Conservation (phyloP, 805 yeast species). For the Zygosaccharomyces gambellarensis region DNA sequence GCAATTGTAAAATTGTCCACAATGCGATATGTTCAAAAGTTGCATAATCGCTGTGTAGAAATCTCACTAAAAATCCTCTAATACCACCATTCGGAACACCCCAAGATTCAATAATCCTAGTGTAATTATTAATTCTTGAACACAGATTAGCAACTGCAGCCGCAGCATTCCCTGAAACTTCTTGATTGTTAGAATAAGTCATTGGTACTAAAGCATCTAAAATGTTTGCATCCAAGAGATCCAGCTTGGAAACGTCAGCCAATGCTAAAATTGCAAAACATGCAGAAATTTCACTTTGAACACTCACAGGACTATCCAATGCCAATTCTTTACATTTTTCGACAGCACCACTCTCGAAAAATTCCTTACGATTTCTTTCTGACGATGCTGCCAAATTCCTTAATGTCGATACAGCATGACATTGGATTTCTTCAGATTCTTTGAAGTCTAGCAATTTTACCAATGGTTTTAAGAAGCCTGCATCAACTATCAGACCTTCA, state of each 20-base stretch:
- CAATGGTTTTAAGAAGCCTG: slow-evolving; percentile 90
- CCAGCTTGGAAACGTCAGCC: slow-evolving; percentile 89
- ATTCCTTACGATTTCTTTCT: slow-evolving; percentile 85
- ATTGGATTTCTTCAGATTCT: slow-evolving; percentile 93
- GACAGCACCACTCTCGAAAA: slow-evolving; percentile 93
- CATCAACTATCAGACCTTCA: slow-evolving; percentile 92
- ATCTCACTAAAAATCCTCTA: slow-evolving; percentile 73
- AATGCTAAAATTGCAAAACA: slow-evolving; percentile 95
- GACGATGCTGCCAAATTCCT: slow-evolving; percentile 94
- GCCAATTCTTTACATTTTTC: slow-evolving; percentile 87
- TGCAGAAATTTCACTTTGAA: slow-evolving; percentile 94
- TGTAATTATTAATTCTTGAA: slow-evolving; percentile 81
- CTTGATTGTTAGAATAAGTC: slow-evolving; percentile 81
- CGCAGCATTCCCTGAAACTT: slow-evolving; percentile 97
- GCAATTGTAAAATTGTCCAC: slow-evolving; percentile 91
- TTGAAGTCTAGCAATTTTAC: slow-evolving; percentile 77
- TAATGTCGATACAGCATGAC: slow-evolving; percentile 95
- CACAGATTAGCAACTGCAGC: slow-evolving; percentile 96
- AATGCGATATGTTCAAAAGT: slow-evolving; percentile 97
- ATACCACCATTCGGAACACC: slow-evolving; percentile 77
- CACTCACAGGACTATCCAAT: slow-evolving; percentile 78
- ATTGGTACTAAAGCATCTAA: slow-evolving; percentile 87
- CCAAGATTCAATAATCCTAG: slow-evolving; percentile 76
- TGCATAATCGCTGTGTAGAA: slow-evolving; percentile 76
- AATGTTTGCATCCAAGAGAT: slow-evolving; percentile 75